These are phyloP conservation scores for Dillenia turbinata DNA, from an alignment of 164 flowering plant species.

Conservation along the genomic window DNA sequence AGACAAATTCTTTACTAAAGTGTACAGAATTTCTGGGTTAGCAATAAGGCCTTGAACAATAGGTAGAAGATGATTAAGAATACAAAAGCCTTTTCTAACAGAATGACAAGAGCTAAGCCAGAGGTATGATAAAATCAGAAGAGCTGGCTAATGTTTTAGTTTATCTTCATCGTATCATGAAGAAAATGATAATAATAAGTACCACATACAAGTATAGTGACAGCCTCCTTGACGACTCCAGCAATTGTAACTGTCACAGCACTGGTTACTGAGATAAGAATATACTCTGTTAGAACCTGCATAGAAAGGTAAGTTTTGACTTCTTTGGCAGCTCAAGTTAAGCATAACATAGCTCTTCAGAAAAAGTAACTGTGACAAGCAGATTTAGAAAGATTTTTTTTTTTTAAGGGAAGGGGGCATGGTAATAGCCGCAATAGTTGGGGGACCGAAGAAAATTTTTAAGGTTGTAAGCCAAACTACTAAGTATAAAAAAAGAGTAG, in stretches of 20 bases:
- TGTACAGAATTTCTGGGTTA: background rate
- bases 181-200: background rate
- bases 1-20: too few relatives aligned
- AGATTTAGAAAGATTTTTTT: too few relatives aligned
- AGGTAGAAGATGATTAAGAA: background rate
- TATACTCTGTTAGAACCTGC: conserved; percentile 90
- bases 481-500: too few relatives aligned
- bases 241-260: conserved; percentile 98
- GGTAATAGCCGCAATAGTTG: too few relatives aligned
- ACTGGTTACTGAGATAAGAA: conserved; percentile 93
- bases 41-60: background rate
- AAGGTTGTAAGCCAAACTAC: too few relatives aligned
- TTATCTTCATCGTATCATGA: background rate
- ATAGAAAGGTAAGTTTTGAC: conserved; percentile 13
- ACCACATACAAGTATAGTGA: conserved; percentile 82
- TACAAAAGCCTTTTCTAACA: background rate
- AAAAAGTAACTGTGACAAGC: background rate
- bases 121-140: conserved; percentile 1
- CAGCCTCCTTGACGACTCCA: conserved; percentile 97
- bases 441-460: too few relatives aligned
- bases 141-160: background rate
- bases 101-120: background rate
- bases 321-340: background rate
- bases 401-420: too few relatives aligned
- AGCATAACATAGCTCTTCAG: background rate